phyloP scores from a whole-genome alignment of 164 flowering plant species.

The Buxus sempervirens region DNA sequence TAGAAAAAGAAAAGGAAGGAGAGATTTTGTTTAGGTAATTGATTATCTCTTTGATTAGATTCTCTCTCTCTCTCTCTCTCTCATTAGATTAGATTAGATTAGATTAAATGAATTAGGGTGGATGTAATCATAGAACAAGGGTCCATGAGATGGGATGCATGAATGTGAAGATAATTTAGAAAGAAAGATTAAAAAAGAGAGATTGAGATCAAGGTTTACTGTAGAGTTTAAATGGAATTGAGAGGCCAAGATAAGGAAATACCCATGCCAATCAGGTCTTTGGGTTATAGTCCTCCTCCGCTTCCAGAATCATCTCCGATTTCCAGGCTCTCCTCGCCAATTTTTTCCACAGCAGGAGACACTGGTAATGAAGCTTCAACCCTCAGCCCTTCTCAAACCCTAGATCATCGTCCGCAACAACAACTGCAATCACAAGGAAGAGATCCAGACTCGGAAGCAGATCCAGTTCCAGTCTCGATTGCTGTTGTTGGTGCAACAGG shows the following conservation, averaged over 20 bases:
- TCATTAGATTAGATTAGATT: too few relatives aligned
- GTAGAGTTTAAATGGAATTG: constrained; percentile 31
- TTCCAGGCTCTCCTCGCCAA: constrained; percentile 20
- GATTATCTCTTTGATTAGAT: constrained; percentile 22
- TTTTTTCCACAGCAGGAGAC: constrained; percentile 5
- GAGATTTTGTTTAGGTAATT: constrained; percentile 15
- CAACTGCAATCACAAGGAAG: background rate
- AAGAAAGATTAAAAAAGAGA: background rate
- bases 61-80: too few relatives aligned
- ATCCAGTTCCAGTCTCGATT: constrained; percentile 6
- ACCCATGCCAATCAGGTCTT: constrained; percentile 27
- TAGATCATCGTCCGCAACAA: background rate
- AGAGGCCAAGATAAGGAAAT: constrained; percentile 30
- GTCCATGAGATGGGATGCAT: background rate
- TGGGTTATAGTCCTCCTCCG: constrained; percentile 22
- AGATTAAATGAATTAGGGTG: constrained; percentile 1
- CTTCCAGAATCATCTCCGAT: constrained; percentile 25
- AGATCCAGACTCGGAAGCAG: constrained; percentile 8
- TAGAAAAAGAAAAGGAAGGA: background rate
- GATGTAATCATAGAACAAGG: background rate
- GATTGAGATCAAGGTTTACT: background rate
- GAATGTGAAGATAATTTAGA: background rate
- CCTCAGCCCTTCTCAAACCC: constrained; percentile 1
- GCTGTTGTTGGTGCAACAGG: background rate
- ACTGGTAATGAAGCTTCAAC: constrained; percentile 12